Percentiles rank a stretch among this genome's conserved stretches.
phyloP scores from a whole-genome alignment of 2,329 filamentous ascomycete species.

The Canariomyces notabilis region DNA sequence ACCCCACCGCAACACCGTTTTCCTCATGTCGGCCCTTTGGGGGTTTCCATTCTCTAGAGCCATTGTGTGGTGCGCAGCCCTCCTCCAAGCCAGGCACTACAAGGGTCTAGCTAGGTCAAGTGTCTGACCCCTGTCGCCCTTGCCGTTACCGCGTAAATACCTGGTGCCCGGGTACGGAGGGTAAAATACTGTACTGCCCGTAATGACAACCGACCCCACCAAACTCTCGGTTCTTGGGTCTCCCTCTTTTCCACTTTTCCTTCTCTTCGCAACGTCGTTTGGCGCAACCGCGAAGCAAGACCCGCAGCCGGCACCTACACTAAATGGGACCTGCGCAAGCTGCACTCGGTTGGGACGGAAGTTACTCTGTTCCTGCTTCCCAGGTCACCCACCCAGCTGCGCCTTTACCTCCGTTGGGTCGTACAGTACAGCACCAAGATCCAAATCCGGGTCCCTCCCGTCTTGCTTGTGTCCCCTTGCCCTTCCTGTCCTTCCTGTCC shows the following conservation, averaged over 20 bases:
- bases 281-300: constrained; percentile 18
- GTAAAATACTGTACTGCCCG: neutral
- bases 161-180: neutral
- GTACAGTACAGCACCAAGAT: constrained; percentile 10
- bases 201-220: neutral
- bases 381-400: constrained; percentile 18
- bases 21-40: constrained; percentile 4
- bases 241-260: neutral
- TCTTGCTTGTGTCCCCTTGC: constrained; percentile 4
- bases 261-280: constrained; percentile 7
- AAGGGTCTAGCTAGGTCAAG: no score
- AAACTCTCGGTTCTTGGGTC: neutral
- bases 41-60: constrained; percentile 1
- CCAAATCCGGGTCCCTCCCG: constrained; percentile 10
- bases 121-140: constrained; percentile 2
- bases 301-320: constrained; percentile 3
- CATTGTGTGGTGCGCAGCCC: constrained; percentile 14
- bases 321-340: neutral
- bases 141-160: neutral
- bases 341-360: constrained; percentile 5
- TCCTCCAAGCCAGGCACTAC: neutral
- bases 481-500: constrained; percentile 2
- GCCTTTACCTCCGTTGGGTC: constrained; percentile 19
- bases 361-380: constrained; percentile 18
- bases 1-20: neutral